Conservation (phyloP, 192 early-diverging fungal species). For the Podila verticillata region DNA sequence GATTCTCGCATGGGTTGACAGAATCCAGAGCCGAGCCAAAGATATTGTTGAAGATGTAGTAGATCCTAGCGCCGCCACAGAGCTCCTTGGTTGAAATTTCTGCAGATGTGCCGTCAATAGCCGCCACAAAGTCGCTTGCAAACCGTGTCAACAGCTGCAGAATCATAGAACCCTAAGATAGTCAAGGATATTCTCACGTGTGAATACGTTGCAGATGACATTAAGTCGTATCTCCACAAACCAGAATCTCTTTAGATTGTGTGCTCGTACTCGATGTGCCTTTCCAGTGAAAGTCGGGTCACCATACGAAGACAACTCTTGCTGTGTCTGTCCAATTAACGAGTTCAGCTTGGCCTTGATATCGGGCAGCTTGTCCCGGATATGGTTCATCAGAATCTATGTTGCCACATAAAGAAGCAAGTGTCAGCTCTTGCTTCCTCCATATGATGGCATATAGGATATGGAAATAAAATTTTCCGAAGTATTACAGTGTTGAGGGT, state of each 20-base stretch:
- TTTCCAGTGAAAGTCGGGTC: slow-evolving; percentile 60
- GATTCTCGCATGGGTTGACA: slow-evolving; percentile 75
- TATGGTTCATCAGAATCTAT: slow-evolving; percentile 80
- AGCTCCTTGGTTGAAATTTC: slow-evolving; percentile 82
- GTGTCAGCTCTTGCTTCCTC: neutral
- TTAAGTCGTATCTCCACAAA: neutral
- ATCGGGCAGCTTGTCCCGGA: slow-evolving; percentile 80
- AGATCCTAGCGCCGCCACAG: slow-evolving; percentile 84
- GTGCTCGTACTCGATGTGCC: slow-evolving; percentile 51
- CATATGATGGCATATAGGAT: no score
- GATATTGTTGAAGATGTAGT: slow-evolving; percentile 85
- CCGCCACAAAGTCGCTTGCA: slow-evolving; percentile 78
- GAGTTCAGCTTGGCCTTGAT: slow-evolving; percentile 80
- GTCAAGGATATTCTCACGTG: neutral
- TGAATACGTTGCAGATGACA: neutral
- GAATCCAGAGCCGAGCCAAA: slow-evolving; percentile 79
- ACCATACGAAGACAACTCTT: slow-evolving; percentile 77
- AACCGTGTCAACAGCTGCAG: slow-evolving; percentile 79
- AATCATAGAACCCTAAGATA: slow-evolving; percentile 63
- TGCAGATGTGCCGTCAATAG: slow-evolving; percentile 77
- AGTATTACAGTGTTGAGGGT: slow-evolving; percentile 66
- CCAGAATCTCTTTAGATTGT: neutral
- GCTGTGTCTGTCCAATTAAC: slow-evolving; percentile 81
- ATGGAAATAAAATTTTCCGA: neutral
- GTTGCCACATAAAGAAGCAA: neutral